Conservation (phyloP, 1,284 basidiomycete species). For the Vanrija sp. region DNA sequence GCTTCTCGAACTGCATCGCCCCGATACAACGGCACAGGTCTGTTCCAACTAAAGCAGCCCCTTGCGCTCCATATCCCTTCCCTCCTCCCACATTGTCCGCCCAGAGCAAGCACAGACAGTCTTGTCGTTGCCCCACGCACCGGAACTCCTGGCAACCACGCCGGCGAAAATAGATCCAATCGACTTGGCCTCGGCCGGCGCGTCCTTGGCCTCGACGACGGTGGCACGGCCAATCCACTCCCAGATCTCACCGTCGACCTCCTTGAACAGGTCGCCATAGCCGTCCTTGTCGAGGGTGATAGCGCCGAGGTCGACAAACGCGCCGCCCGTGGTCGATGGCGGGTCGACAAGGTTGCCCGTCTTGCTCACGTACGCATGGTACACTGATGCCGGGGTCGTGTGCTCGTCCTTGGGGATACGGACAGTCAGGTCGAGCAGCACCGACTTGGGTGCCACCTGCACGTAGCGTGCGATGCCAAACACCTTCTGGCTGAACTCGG, state of each 20-base stretch:
- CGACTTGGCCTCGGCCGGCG: slow-evolving; percentile 3
- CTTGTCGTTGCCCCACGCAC: slow-evolving; percentile 51
- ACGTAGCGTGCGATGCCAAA: slow-evolving; percentile 50
- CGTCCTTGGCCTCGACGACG: slow-evolving; percentile 35
- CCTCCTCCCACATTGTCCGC: slow-evolving; percentile 51
- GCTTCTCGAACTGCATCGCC: no score
- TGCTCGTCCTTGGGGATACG: slow-evolving; percentile 36
- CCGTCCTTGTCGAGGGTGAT: slow-evolving; percentile 46
- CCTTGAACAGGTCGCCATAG: slow-evolving; percentile 49
- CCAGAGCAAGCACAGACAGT: slow-evolving; percentile 50
- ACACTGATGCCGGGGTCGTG: background rate
- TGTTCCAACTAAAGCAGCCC: slow-evolving; percentile 3
- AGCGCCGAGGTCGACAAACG: slow-evolving; percentile 33
- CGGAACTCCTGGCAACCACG: slow-evolving; percentile 48
- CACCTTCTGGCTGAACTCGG: slow-evolving; percentile 46
- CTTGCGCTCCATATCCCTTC: slow-evolving; percentile 46
- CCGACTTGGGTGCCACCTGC: slow-evolving; percentile 44
- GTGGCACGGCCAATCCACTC: slow-evolving; percentile 49
- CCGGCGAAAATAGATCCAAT: slow-evolving; percentile 42
- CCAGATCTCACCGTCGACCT: slow-evolving; percentile 49
- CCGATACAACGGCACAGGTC: background rate
- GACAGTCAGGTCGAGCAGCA: slow-evolving; percentile 49
- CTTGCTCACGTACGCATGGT: slow-evolving; percentile 34
- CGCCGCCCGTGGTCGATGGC: slow-evolving; percentile 42
- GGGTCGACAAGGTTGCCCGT: slow-evolving; percentile 48